Percentiles rank a stretch among this genome's conserved stretches.
These are phyloP conservation scores for Leccinum rimulosum DNA, from an alignment of 768 basidiomycete species.

Conservation along the genomic window DNA sequence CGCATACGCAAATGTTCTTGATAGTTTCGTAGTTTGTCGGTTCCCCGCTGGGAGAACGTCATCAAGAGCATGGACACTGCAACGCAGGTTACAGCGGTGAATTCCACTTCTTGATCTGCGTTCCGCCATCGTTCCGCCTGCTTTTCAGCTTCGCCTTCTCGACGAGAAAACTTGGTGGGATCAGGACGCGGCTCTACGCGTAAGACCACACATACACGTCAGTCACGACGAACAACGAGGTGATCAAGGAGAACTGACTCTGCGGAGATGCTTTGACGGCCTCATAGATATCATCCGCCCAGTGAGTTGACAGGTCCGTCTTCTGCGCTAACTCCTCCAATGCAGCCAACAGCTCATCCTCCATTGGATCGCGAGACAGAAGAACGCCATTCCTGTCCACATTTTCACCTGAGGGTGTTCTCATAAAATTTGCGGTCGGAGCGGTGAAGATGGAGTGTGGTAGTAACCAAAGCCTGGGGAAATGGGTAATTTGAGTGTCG, in stretches of 20 bases:
- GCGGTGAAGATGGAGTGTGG: constrained; percentile 52
- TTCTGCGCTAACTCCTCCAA: constrained; percentile 95
- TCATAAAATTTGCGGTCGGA: constrained; percentile 52
- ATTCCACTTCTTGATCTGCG: constrained; percentile 77
- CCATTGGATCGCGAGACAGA: constrained; percentile 60
- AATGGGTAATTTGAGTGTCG: constrained; percentile 37
- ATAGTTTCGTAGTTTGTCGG: constrained; percentile 73
- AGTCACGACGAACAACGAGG: not conserved
- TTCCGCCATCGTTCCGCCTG: constrained; percentile 66
- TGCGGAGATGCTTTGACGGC: constrained; percentile 82
- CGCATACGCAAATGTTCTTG: constrained; percentile 83
- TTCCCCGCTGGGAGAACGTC: constrained; percentile 91
- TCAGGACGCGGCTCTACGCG: constrained; percentile 73
- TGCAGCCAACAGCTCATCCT: constrained; percentile 75
- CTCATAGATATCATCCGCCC: constrained; percentile 94
- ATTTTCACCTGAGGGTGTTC: constrained; percentile 37
- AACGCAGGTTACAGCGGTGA: constrained; percentile 80
- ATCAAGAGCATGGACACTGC: constrained; percentile 90
- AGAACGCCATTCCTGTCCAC: constrained; percentile 22
- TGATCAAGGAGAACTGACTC: constrained; percentile 48
- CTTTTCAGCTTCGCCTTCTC: constrained; percentile 70
- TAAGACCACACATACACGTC: not conserved
- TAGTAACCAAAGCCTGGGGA: constrained; percentile 37
- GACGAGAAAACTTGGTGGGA: constrained; percentile 68
- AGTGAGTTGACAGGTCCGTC: constrained; percentile 88